phyloP scores from a whole-genome alignment of 1,139 yeast species.

The Yamadazyma diddensiae region DNA sequence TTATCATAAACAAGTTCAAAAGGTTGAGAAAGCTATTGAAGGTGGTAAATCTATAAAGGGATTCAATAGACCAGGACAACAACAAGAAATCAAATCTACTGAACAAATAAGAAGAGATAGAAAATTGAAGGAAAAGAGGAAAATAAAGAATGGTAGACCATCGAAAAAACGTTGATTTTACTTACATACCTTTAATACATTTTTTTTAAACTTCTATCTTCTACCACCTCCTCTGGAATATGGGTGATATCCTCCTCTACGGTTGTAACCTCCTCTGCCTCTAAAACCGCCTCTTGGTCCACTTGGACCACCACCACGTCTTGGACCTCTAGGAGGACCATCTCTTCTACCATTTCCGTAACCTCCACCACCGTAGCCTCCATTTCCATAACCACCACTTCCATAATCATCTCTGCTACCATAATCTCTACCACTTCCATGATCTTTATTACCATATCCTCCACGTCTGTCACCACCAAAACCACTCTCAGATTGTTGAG shows the following conservation, averaged over 20 bases:
- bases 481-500: constrained; percentile 1
- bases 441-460: constrained; percentile 1
- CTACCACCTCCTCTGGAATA: constrained; percentile 24
- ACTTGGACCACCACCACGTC: constrained; percentile 29
- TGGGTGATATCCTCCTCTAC: constrained; percentile 29
- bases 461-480: constrained; percentile 1
- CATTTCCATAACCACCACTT: constrained; percentile 9
- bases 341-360: constrained; percentile 29
- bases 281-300: constrained; percentile 24
- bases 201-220: constrained; percentile 2
- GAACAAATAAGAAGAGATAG: constrained; percentile 82
- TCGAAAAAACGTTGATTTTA: constrained; percentile 24
- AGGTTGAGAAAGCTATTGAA: constrained; percentile 77
- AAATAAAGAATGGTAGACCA: constrained; percentile 87
- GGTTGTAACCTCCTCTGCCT: constrained; percentile 19
- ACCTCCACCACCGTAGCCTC: constrained; percentile 15
- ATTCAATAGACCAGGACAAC: constrained; percentile 46
- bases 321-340: constrained; percentile 41
- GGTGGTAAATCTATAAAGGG: constrained; percentile 78
- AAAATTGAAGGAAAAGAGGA: constrained; percentile 63
- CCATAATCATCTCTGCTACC: constrained; percentile 5
- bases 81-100: constrained; percentile 62
- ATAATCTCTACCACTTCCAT: too few relatives aligned
- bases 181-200: constrained; percentile 1
- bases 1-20: constrained; percentile 76